Evolutionary conservation across 2,329 filamentous ascomycete genomes (phyloP), one percentile per base, ranked within the genome.

Genomic region (Sarocladiaceae sp.): DNA sequence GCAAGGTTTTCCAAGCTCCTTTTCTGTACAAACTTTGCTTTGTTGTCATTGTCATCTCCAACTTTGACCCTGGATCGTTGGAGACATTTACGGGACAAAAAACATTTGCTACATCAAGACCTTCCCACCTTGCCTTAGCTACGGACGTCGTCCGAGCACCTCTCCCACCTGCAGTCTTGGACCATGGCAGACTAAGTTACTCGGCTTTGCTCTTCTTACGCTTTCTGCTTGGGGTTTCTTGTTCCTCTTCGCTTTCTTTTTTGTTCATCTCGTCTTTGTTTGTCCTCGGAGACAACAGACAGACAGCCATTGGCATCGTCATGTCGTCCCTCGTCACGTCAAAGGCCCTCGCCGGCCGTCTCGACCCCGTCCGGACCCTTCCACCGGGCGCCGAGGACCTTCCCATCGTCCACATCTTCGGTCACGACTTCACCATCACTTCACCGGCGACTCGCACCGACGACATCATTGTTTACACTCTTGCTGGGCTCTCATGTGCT

Each of bases 401-500:
- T 29, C 24, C 40, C 12, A 23, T 19, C 9, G 12, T 43, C 11
- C 26, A 19, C 12, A 15, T 43, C 4, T 43, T 43, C 18, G 16
- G 23, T 11, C 18, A 43, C n/a, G 40, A 43, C 6, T 32, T 43
- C 26, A 33, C 27, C 10, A 16, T 43, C 5, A 32, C 29, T 6
- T 23, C 27, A 6, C 26, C 40, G 4, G 9, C 6, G 9, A 27
- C 40, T 23, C 19, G 7, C 19, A 44, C 46, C 7, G 52, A 55
- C 44, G 27, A 33, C n/a, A 31, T 33, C 21, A 48, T 59, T 12
- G 44, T 53, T 12, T 52, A 56, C 27, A 32, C 44, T 5, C 43
- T 60, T 15, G 44, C 58, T 4, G 44, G 42, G 2, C 21, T 56
- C 4, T 61, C 65, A 4, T 35, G 65, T 9, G 51, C 58, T 6